A percentile compares a stretch with the other conserved stretches of the same genome.
phyloP scores from a whole-genome alignment of 176 grass and related monocot species.

The Carex pumila region DNA sequence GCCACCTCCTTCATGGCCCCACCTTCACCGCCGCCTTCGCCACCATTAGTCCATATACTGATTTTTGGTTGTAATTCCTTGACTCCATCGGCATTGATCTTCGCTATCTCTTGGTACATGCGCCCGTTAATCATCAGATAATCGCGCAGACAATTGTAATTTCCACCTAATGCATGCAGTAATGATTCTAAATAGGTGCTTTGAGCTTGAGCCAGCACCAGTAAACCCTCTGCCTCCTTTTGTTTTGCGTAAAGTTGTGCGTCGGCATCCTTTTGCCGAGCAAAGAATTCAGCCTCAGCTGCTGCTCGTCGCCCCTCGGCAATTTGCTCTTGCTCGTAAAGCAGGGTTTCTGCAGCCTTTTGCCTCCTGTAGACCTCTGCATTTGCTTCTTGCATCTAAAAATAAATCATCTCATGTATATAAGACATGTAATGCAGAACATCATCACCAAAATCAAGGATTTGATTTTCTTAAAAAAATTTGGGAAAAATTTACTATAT shows the following conservation, averaged over 20 bases:
- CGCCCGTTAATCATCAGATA: constrained; percentile 67
- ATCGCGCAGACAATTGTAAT: constrained; percentile 53
- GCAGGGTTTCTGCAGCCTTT: constrained; percentile 48
- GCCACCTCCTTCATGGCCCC: constrained; percentile 72
- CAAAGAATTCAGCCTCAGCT: constrained; percentile 50
- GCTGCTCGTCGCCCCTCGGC: constrained; percentile 29
- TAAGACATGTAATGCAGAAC: not conserved
- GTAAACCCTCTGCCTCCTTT: constrained; percentile 58
- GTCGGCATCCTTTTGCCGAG: constrained; percentile 35
- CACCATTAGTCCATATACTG: constrained; percentile 50
- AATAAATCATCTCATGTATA: not conserved
- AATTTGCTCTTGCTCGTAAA: constrained; percentile 49
- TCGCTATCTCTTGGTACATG: constrained; percentile 70
- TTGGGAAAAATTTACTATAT: not conserved
- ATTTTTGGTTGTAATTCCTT: constrained; percentile 75
- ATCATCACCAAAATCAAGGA: not conserved
- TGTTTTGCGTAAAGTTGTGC: constrained; percentile 61
- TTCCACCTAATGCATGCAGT: constrained; percentile 48
- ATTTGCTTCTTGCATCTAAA: constrained; percentile 58
- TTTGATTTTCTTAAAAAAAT: not conserved
- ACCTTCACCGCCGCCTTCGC: not conserved
- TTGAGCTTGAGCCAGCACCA: constrained; percentile 45
- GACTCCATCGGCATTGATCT: constrained; percentile 65
- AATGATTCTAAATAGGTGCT: constrained; percentile 46
- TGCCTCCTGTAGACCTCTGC: constrained; percentile 62